Evolutionary conservation across 805 yeast genomes (phyloP).

Genomic region (Kluyveromyces siamensis): DNA sequence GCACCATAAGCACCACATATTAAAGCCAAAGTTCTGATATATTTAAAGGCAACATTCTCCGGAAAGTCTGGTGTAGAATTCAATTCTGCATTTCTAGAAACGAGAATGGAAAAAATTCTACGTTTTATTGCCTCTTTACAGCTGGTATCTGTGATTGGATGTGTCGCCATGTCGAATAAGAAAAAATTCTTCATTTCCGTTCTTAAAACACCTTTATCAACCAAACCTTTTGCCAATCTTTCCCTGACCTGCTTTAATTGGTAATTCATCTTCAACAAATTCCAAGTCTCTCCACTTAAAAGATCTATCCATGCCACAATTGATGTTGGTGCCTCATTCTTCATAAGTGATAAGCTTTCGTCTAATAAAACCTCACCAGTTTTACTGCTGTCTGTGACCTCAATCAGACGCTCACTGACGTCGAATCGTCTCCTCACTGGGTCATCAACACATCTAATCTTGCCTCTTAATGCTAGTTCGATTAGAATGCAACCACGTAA

Average conservation of each 20-base stretch:
- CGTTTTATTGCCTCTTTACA: slow-evolving; percentile 75
- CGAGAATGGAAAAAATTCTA: slow-evolving; percentile 61
- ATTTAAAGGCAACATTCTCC: slow-evolving; percentile 52
- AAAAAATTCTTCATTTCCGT: slow-evolving; percentile 93
- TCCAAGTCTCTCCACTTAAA: slow-evolving; percentile 95
- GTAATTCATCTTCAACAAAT: slow-evolving; percentile 83
- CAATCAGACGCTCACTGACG: slow-evolving; percentile 76
- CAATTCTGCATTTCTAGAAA: slow-evolving; percentile 58
- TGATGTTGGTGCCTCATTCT: slow-evolving; percentile 68
- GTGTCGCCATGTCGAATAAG: slow-evolving; percentile 97
- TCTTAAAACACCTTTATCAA: slow-evolving; percentile 91
- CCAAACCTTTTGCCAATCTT: slow-evolving; percentile 90
- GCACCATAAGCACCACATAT: slow-evolving; percentile 92
- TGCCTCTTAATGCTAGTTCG: slow-evolving; percentile 87
- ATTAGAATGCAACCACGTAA: slow-evolving; percentile 87
- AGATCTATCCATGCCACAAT: slow-evolving; percentile 91
- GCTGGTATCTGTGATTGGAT: slow-evolving; percentile 81
- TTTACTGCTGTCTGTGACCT: slow-evolving; percentile 73
- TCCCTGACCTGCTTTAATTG: slow-evolving; percentile 97
- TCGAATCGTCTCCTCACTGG: slow-evolving; percentile 87
- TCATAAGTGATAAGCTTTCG: slow-evolving; percentile 87
- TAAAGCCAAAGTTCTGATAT: slow-evolving; percentile 70
- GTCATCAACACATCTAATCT: slow-evolving; percentile 82
- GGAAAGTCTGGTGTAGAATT: slow-evolving; percentile 60
- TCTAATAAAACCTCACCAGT: slow-evolving; percentile 95